Base-by-base conservation (phyloP, 2,329 filamentous ascomycete species). In the Aspergillus phoenicis region DNA sequence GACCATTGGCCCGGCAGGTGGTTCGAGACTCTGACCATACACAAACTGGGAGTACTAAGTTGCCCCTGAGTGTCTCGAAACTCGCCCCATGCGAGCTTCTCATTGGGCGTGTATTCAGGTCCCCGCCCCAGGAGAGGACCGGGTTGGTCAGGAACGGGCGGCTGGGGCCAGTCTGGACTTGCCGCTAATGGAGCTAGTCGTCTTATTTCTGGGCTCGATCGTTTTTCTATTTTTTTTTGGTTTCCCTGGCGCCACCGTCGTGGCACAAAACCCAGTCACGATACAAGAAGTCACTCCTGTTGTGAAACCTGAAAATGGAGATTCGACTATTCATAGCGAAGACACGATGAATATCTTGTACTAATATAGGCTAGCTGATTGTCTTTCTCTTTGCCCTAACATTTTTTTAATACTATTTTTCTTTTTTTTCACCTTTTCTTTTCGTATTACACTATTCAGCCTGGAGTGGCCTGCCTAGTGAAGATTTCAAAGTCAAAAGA, bases 31-130 rank as follows among this genome's bases (percentile, higher is more conserved):
- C 63, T 41, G 57, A 64, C 63, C 57, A 36, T 36, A 36, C 33
- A 36, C 33, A 36, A 36, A 36, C 11, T 36, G 33, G 33, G 33
- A 36, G 33, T 36, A 36, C 11, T 13, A 13, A 54, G 22, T 65
- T 62, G 62, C 62, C 65, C 65, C 65, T 65, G 64, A 65, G 55
- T 67, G 65, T 67, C 64, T 67, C 65, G 65, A 49, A 54, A 36
- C 36, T 45, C 22, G 56, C 15, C 36, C 17, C 43, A 39, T 5
- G 22, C 33, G 8, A 15, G 43, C 51, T 30, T 28, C 38, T 61
- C 30, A 65, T 66, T 64, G 61, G 63, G 24, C 22, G 11, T 5
- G 20, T 13, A 28, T 13, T 22, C 41, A 13, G 53, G n/a, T 17
- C 49, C 47, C 39, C 41, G 48, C 20, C 33, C 20, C 39, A 45